Conservation (phyloP, 306 rosid species). For the Pyrus betulifolia region DNA sequence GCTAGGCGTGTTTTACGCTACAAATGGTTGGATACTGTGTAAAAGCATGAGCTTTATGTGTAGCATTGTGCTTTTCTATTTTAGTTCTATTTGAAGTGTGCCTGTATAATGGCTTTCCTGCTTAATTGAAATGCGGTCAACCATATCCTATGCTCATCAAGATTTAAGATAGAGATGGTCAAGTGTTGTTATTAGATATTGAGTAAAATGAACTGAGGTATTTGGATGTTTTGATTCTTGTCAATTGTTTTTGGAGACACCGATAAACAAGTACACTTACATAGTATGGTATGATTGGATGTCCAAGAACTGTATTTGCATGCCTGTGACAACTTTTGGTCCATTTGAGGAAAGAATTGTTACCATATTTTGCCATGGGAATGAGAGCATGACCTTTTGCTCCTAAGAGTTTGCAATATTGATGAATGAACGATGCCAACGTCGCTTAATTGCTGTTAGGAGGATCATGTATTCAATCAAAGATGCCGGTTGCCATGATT, state of each 20-base stretch:
- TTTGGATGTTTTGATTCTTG: not conserved
- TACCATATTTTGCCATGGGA: slow-evolving; percentile 45
- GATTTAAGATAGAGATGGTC: not conserved
- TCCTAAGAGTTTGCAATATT: slow-evolving; percentile 60
- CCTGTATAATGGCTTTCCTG: not conserved
- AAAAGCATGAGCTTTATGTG: not conserved
- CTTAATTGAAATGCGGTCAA: not conserved
- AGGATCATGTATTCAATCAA: slow-evolving; percentile 74
- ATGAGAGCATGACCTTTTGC: slow-evolving; percentile 45
- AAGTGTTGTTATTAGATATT: not conserved
- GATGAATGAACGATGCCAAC: slow-evolving; percentile 83
- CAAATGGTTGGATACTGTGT: not conserved
- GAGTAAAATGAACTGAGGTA: not conserved
- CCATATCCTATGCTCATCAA: not conserved
- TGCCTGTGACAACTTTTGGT: slow-evolving; percentile 37
- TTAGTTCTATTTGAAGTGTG: not conserved
- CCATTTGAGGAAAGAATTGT: slow-evolving; percentile 42
- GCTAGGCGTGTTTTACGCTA: not conserved
- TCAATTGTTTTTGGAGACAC: not conserved
- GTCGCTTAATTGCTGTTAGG: slow-evolving; percentile 78
- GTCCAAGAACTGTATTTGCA: slow-evolving; percentile 23
- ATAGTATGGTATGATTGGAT: slow-evolving; percentile 26
- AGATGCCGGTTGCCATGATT: slow-evolving; percentile 96
- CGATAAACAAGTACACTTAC: not conserved
- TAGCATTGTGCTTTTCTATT: not conserved